A percentile compares a stretch with the other conserved stretches of the same genome.
Evolutionary conservation across 2,329 filamentous ascomycete species (phyloP).

Genomic region (Corinectria fuckeliana): DNA sequence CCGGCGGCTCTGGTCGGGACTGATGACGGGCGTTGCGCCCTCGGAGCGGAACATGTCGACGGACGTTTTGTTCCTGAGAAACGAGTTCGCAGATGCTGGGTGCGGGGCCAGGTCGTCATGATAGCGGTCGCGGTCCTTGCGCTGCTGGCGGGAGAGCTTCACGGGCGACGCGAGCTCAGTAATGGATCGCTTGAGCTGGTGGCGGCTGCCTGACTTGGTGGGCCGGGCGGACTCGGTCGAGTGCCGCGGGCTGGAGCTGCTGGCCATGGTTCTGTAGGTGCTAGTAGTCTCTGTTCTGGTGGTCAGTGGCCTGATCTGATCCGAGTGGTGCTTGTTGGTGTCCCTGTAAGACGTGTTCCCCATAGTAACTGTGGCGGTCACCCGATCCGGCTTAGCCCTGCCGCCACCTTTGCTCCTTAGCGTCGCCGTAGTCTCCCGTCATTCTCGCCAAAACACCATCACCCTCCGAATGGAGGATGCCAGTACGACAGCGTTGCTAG

Average conservation of each 20-base stretch:
- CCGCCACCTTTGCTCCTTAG: no score
- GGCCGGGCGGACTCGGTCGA: slow-evolving; percentile 34
- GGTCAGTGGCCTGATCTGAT: slow-evolving; percentile 5
- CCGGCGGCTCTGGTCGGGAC: slow-evolving; percentile 51
- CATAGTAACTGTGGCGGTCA: no score
- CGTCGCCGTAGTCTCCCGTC: no score
- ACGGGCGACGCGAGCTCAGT: slow-evolving; percentile 59
- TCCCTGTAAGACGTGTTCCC: no score
- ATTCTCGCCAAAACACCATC: no score
- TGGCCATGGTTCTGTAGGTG: slow-evolving; percentile 27
- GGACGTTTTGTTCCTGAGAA: slow-evolving; percentile 47
- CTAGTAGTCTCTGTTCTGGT: background rate
- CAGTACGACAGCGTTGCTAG: no score
- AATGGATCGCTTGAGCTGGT: slow-evolving; percentile 63
- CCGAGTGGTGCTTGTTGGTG: slow-evolving; percentile 9
- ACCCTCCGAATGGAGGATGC: no score
- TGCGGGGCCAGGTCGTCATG: slow-evolving; percentile 40
- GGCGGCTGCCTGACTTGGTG: slow-evolving; percentile 46
- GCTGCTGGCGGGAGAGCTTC: slow-evolving; percentile 46
- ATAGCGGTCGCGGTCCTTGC: slow-evolving; percentile 36
- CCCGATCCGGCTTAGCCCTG: no score
- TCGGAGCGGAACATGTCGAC: slow-evolving; percentile 55
- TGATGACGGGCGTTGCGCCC: slow-evolving; percentile 51
- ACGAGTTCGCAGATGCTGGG: slow-evolving; percentile 35
- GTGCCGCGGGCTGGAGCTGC: slow-evolving; percentile 32